Conservation (phyloP, 1,139 yeast species). For the Lipomyces yarrowii region DNA sequence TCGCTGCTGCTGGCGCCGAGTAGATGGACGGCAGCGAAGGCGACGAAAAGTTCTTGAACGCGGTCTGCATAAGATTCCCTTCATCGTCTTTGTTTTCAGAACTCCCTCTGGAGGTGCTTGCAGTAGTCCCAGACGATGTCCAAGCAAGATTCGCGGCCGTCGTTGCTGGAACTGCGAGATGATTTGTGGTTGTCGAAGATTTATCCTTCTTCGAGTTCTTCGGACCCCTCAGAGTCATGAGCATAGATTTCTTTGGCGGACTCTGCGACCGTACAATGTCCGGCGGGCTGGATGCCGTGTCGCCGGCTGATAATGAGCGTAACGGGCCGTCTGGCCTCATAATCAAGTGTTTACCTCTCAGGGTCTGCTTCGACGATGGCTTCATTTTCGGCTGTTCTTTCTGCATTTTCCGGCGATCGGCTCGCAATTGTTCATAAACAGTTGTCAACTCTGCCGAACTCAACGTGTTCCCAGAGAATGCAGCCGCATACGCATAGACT, state of each 20-base stretch:
- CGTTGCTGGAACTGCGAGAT: slow-evolving; percentile 1
- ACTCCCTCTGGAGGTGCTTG: slow-evolving; percentile 5
- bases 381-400: slow-evolving; percentile 4
- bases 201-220: slow-evolving; percentile 14
- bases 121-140: slow-evolving; percentile 16
- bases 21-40: slow-evolving; percentile 13
- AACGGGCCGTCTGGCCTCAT: slow-evolving; percentile 7
- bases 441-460: slow-evolving; percentile 16
- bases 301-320: slow-evolving; percentile 9
- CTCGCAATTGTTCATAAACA: slow-evolving; percentile 24
- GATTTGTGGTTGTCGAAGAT: neutral
- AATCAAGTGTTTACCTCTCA: slow-evolving; percentile 5
- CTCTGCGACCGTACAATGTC: neutral
- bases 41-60: slow-evolving; percentile 26
- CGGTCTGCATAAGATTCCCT: slow-evolving; percentile 11
- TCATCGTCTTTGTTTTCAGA: slow-evolving; percentile 19
- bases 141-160: slow-evolving; percentile 19
- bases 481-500: slow-evolving; percentile 22
- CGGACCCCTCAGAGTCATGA: slow-evolving; percentile 24
- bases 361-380: neutral
- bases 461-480: slow-evolving; percentile 20
- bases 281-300: neutral
- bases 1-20: neutral
- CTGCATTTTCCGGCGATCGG: slow-evolving; percentile 21
- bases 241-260: slow-evolving; percentile 25